phyloP scores from a whole-genome alignment of 2,329 filamentous ascomycete genomes.

The Penicillium sumatraense region DNA sequence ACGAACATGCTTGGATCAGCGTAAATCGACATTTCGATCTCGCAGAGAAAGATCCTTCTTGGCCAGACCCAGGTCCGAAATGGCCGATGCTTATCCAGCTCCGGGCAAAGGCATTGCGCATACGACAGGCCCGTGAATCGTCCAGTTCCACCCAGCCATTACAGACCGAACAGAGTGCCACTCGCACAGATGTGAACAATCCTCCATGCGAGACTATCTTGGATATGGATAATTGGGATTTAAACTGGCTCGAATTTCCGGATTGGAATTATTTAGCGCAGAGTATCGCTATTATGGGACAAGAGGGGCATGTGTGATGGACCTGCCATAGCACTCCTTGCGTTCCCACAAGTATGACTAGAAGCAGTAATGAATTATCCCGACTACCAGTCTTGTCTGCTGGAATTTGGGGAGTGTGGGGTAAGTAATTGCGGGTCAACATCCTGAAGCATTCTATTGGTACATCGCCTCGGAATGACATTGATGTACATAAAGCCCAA shows the following conservation, averaged over 20 bases:
- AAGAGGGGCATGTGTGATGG: background rate
- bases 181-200: background rate
- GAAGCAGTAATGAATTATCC: too few species aligned
- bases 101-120: conserved; percentile 22
- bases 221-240: conserved; percentile 24
- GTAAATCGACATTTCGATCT: conserved; percentile 21
- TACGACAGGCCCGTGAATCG: conserved; percentile 10
- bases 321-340: too few species aligned
- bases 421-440: background rate
- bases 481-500: background rate
- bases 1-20: conserved; percentile 39
- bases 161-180: background rate
- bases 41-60: conserved; percentile 19
- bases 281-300: conserved; percentile 15
- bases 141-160: background rate
- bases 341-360: too few species aligned
- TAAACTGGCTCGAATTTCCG: conserved; percentile 21
- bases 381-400: too few species aligned
- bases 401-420: too few species aligned
- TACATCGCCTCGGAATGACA: background rate
- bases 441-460: background rate
- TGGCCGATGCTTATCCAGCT: conserved; percentile 27
- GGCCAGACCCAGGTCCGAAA: conserved; percentile 27
- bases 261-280: conserved; percentile 27
- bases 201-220: conserved; percentile 1